Conservation (phyloP, 1,139 yeast genomes). For the Tardiomyces blankii region DNA sequence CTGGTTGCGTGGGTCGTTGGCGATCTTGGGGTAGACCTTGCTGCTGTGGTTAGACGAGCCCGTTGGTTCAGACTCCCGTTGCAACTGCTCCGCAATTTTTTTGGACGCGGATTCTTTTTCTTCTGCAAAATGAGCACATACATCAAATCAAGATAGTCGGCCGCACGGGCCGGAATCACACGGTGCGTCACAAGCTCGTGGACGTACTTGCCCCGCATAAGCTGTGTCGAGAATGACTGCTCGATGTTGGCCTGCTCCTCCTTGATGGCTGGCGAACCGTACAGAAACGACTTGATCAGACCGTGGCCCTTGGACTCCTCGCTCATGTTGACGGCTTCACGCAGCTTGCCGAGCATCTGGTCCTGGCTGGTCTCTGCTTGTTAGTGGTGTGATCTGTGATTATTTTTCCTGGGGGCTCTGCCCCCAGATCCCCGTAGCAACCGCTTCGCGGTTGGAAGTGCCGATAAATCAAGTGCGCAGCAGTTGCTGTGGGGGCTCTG, state of each 20-base stretch:
- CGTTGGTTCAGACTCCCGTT: no score
- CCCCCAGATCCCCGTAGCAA: no score
- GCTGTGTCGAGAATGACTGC: conserved; percentile 25
- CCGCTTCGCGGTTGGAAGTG: no score
- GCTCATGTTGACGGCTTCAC: conserved; percentile 2
- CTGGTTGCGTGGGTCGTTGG: conserved; percentile 22
- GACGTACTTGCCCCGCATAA: conserved; percentile 32
- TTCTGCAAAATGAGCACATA: background rate
- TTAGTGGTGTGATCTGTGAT: background rate
- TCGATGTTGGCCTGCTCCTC: conserved; percentile 26
- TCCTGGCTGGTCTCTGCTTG: conserved; percentile 1
- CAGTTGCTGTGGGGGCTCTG: no score
- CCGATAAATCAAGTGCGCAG: no score
- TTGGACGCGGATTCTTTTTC: no score
- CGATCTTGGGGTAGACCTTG: conserved; percentile 25
- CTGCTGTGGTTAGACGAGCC: conserved; percentile 4
- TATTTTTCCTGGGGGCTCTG: no score
- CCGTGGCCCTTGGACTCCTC: conserved; percentile 1
- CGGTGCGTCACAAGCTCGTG: conserved; percentile 31
- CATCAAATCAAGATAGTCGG: conserved; percentile 27
- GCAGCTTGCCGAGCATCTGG: conserved; percentile 1
- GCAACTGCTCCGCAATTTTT: no score
- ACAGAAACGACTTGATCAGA: conserved; percentile 26
- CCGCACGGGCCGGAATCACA: conserved; percentile 26
- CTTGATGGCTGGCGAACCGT: conserved; percentile 27